Evolutionary conservation across 129 eudicot species (phyloP).

Genomic region (Helianthus annuus): DNA sequence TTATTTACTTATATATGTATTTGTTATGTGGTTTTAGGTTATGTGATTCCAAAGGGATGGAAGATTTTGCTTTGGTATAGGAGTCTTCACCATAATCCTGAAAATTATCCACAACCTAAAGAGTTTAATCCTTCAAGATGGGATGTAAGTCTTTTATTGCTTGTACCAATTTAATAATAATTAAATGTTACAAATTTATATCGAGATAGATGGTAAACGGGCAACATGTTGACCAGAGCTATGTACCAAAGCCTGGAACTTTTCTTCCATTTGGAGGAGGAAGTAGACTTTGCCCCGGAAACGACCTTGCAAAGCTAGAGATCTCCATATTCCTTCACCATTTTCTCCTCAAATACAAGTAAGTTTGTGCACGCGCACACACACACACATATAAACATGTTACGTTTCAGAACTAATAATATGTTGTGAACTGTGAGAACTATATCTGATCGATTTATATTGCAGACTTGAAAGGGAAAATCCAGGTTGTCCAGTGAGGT

Average conservation of each 20-base stretch:
- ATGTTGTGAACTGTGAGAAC: no score
- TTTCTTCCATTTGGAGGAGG: slow-evolving; percentile 94
- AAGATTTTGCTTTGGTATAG: slow-evolving; percentile 83
- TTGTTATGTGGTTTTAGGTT: slow-evolving; percentile 43
- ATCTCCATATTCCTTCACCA: slow-evolving; percentile 78
- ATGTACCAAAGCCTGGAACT: slow-evolving; percentile 68
- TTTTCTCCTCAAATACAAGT: slow-evolving; percentile 76
- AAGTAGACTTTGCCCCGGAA: slow-evolving; percentile 88
- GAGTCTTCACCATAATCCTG: slow-evolving; percentile 59
- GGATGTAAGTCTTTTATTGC: slow-evolving; percentile 59
- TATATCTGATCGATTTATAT: neutral
- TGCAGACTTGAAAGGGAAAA: slow-evolving; percentile 68
- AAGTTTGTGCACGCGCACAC: slow-evolving; percentile 5
- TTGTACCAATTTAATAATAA: slow-evolving; percentile 6
- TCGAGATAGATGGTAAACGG: no score
- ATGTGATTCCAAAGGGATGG: slow-evolving; percentile 91
- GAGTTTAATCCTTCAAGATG: slow-evolving; percentile 81
- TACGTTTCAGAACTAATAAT: no score
- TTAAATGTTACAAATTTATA: no score
- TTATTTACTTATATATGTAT: neutral
- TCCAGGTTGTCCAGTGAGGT: slow-evolving; percentile 45
- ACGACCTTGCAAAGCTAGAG: slow-evolving; percentile 92
- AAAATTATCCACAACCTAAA: slow-evolving; percentile 52
- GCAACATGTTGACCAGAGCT: slow-evolving; percentile 34
- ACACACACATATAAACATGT: no score